These are phyloP conservation scores for Hansenula lynferdii DNA, from an alignment of 1,139 yeast genomes.

Conservation along the genomic window DNA sequence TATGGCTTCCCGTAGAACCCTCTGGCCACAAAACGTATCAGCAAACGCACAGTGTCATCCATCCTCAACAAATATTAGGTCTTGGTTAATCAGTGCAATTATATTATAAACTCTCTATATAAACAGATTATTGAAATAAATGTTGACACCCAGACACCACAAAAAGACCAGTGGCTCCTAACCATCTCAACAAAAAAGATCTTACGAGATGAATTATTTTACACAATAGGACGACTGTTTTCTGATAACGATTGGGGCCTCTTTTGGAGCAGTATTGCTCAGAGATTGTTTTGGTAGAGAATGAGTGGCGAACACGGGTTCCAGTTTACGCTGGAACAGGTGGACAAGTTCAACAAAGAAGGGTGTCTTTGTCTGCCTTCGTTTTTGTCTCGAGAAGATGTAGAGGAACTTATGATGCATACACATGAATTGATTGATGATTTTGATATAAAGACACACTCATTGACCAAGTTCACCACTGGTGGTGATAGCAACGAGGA, in stretches of 20 bases:
- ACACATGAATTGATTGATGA: conserved; percentile 41
- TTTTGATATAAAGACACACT: conserved; percentile 56
- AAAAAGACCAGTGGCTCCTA: too few relatives aligned
- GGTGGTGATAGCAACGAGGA: conserved; percentile 40
- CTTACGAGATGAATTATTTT: too few relatives aligned
- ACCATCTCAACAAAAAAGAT: too few relatives aligned
- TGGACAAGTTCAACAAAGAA: conserved; percentile 41
- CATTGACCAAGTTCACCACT: conserved; percentile 68
- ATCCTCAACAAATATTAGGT: too few relatives aligned
- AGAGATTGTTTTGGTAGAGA: too few relatives aligned
- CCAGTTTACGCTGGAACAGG: conserved; percentile 30
- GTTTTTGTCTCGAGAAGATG: conserved; percentile 42
- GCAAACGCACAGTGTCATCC: conserved; percentile 21
- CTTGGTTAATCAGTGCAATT: not conserved
- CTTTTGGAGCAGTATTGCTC: too few relatives aligned
- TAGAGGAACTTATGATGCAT: conserved; percentile 34
- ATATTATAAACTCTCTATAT: not conserved
- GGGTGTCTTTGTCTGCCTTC: conserved; percentile 62
- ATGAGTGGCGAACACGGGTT: not conserved
- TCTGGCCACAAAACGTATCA: conserved; percentile 56
- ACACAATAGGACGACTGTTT: too few relatives aligned
- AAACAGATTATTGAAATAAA: too few relatives aligned
- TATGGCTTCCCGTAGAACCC: conserved; percentile 87
- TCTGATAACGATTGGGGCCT: too few relatives aligned
- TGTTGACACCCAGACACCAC: too few relatives aligned